A percentile compares a stretch with the other conserved stretches of the same genome.
Conservation (phyloP, 2,329 filamentous ascomycete genomes). For the Ceratocystis harringtonii region DNA sequence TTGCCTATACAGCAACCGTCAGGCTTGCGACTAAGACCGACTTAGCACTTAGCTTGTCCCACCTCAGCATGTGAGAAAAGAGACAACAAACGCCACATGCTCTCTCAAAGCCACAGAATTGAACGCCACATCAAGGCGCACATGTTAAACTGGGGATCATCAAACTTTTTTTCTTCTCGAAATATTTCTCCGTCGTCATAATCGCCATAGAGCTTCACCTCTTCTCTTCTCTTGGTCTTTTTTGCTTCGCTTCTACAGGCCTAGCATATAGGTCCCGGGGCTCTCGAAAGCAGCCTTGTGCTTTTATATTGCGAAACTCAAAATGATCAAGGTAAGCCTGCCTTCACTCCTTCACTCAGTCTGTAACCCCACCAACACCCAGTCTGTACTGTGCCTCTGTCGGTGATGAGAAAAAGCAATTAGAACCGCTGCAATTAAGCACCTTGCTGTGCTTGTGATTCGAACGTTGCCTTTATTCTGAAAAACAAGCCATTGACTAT, state of each 20-base stretch:
- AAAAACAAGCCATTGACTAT: not conserved
- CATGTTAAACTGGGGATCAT: constrained; percentile 1
- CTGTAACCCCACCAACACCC: not conserved
- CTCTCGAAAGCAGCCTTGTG: not conserved
- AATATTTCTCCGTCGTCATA: not conserved
- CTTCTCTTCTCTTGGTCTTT: constrained; percentile 3
- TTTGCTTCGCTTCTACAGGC: not conserved
- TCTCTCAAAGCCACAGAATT: too few species aligned
- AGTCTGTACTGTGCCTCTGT: constrained; percentile 2
- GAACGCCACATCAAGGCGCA: constrained; percentile 7
- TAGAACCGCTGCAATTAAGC: constrained; percentile 39
- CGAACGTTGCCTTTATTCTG: constrained; percentile 22
- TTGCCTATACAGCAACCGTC: too few species aligned
- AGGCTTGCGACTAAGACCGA: too few species aligned
- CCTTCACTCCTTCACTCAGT: not conserved
- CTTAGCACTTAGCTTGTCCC: too few species aligned
- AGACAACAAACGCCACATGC: too few species aligned
- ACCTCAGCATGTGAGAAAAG: too few species aligned
- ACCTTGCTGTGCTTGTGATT: constrained; percentile 31
- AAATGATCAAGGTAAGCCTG: constrained; percentile 18
- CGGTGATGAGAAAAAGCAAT: constrained; percentile 29
- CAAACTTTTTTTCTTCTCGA: not conserved
- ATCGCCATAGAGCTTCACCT: not conserved
- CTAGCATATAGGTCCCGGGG: not conserved
- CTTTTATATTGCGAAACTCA: constrained; percentile 8